These are phyloP conservation scores for Mucor sp. DNA, from an alignment of 371 early-diverging fungal species.

Conservation along the genomic window DNA sequence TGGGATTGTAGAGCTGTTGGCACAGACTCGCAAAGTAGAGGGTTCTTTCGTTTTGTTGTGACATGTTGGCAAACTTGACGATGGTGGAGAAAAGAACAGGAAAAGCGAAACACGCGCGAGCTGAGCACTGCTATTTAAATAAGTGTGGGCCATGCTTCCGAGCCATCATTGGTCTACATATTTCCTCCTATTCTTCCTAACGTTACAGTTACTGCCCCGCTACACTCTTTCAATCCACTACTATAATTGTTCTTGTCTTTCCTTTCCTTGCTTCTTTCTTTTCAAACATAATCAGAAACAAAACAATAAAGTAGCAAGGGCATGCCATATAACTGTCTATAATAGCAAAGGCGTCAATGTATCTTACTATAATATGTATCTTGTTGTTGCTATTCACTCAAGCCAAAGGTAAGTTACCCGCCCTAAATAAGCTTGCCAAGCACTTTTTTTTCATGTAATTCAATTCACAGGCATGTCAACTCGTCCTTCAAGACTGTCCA, in stretches of 20 bases:
- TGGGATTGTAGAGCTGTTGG: slow-evolving; percentile 63
- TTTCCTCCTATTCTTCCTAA: not conserved
- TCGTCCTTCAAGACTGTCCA: slow-evolving; percentile 10
- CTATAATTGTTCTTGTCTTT: not conserved
- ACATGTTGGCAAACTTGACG: slow-evolving; percentile 7
- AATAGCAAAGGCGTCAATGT: not conserved
- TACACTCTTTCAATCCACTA: not conserved
- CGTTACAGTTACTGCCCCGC: not conserved
- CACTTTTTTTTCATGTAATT: not conserved
- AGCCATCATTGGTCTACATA: not conserved
- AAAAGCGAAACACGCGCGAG: not conserved
- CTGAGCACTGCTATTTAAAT: not conserved
- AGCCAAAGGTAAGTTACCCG: not conserved
- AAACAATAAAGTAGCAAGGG: not conserved
- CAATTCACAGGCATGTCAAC: slow-evolving; percentile 7
- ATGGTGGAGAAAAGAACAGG: not conserved
- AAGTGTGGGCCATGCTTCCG: not conserved
- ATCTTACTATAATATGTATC: not conserved
- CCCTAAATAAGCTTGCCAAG: not conserved
- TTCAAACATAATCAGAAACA: not conserved
- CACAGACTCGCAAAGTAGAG: slow-evolving; percentile 46
- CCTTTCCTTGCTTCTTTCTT: not conserved
- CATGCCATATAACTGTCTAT: not conserved
- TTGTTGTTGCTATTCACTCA: not conserved
- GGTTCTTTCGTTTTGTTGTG: slow-evolving; percentile 37